Base-by-base conservation (phyloP, 1,284 basidiomycete species). In the Puccinia triticina region DNA sequence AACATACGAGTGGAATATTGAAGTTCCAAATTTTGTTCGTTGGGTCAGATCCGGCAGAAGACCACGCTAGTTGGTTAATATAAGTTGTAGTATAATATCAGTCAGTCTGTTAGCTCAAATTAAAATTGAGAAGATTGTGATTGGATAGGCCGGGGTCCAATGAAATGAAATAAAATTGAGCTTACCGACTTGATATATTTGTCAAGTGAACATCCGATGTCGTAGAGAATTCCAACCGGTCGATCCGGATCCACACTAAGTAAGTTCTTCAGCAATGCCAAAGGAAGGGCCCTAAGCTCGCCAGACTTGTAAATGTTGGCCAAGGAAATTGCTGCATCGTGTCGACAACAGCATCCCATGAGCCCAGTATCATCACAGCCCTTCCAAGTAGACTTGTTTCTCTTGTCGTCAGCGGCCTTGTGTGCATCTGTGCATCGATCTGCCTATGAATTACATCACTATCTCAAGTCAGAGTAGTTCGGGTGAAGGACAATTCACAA, bases 301-400 rank as follows among this genome's bases (percentile, higher is more conserved):
- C n/a, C n/a, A n/a, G n/a, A n/a, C n/a, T n/a, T n/a, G n/a, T n/a
- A n/a, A n/a, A n/a, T n/a, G n/a, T n/a, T n/a, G n/a, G n/a, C n/a
- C n/a, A n/a, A n/a, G n/a, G n/a, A n/a, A n/a, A n/a, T n/a, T n/a
- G n/a, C n/a, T n/a, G 57, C 50, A 76, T 57, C 53, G 37, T 76
- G 74, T 59, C 74, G 55, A 26, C 74, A 75, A 26, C 46, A 40
- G 34, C 69, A 72, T 43, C 69, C 69, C 40, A 72, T 72, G 11
- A 72, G 48, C 18, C 37, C 71, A 14, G 71, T 73, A 32, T 73
- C 43, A 29, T 73, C 71, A 48, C 71, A 73, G 2, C 29, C 40
- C 43, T 53, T 46, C 71, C 43, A 73, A 3, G 71, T 73, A 23
- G 71, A 73, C 2, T 46, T 21, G 29, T 53, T 73, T 26, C 71